Percentiles rank a stretch among this genome's conserved stretches.
Evolutionary conservation across 1,139 yeast species (phyloP).

Genomic region (Suhomyces yuchorum): DNA sequence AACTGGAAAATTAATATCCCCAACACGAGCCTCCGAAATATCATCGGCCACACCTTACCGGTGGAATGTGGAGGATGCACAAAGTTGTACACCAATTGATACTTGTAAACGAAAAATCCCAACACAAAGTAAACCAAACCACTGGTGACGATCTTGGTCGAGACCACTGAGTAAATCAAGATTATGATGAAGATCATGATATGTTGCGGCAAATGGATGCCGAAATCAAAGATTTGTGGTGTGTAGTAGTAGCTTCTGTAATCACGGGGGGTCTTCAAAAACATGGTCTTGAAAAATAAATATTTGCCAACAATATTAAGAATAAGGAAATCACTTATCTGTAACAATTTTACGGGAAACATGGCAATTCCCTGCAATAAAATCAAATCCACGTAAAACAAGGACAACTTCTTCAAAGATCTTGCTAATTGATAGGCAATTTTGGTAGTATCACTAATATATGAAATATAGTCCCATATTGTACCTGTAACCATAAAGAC

Average conservation of each 20-base stretch:
- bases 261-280: constrained; percentile 59
- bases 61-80: constrained; percentile 74
- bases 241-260: constrained; percentile 50
- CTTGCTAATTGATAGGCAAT: constrained; percentile 78
- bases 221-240: constrained; percentile 68
- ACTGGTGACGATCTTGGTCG: constrained; percentile 65
- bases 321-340: constrained; percentile 61
- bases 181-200: constrained; percentile 62
- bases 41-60: constrained; percentile 71
- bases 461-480: constrained; percentile 62
- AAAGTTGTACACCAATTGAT: constrained; percentile 64
- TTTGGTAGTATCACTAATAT: constrained; percentile 71
- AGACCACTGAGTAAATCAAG: constrained; percentile 62
- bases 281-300: constrained; percentile 52
- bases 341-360: constrained; percentile 72
- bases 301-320: constrained; percentile 55
- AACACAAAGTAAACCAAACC: constrained; percentile 63
- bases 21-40: constrained; percentile 57
- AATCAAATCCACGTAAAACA: constrained; percentile 81
- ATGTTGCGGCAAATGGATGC: constrained; percentile 66
- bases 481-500: constrained; percentile 85
- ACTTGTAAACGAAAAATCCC: constrained; percentile 67
- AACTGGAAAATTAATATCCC: constrained; percentile 63
- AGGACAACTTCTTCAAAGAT: constrained; percentile 66
- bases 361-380: constrained; percentile 83